These are phyloP conservation scores for Pseudocercospora eumusae DNA, from an alignment of 2,329 filamentous ascomycete genomes.

Conservation along the genomic window DNA sequence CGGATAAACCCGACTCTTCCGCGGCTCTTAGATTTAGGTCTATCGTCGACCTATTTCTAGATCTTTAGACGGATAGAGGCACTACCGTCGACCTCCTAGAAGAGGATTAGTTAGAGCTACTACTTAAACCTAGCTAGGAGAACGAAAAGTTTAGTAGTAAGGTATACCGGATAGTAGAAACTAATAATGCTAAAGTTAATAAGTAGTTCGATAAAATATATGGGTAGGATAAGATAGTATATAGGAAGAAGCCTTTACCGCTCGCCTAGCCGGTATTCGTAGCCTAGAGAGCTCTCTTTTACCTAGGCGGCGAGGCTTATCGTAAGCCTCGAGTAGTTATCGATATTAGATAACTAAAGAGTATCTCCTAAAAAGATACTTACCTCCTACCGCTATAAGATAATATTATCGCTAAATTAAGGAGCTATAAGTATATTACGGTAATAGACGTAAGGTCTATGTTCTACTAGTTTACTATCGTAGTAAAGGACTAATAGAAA, in stretches of 20 bases:
- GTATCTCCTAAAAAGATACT: too few species aligned
- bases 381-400: neutral
- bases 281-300: neutral
- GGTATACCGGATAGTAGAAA: too few species aligned
- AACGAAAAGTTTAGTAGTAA: neutral
- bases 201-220: neutral
- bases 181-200: too few species aligned
- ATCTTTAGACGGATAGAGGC: neutral
- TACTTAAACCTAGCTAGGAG: neutral
- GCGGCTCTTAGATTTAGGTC: too few species aligned
- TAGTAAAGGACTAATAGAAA: neutral
- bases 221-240: neutral
- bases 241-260: neutral
- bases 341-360: too few species aligned
- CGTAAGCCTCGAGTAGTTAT: too few species aligned
- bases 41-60: too few species aligned
- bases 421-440: conserved; percentile 6
- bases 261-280: neutral
- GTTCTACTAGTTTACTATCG: conserved; percentile 10
- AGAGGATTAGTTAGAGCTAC: neutral
- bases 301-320: too few species aligned
- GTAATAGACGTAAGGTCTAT: too few species aligned
- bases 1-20: too few species aligned
- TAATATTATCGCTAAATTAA: neutral
- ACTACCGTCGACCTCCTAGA: neutral